These are phyloP conservation scores for Tulasnella calospora DNA, from an alignment of 768 basidiomycete species.

Conservation along the genomic window DNA sequence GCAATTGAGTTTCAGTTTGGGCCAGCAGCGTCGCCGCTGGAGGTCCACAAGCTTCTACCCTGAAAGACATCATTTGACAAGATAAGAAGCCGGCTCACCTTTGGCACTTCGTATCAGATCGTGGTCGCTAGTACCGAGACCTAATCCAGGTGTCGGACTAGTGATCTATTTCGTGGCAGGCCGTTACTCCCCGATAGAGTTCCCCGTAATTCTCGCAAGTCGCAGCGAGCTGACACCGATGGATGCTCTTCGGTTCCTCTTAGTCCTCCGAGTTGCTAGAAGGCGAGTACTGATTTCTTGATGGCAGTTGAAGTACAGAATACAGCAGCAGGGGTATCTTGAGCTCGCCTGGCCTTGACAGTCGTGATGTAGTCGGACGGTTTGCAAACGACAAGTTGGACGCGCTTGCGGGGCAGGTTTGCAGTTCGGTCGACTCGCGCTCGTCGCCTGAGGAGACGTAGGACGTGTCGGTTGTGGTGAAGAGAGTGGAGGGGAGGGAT, in stretches of 20 bases:
- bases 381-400: background rate
- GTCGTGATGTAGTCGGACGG: background rate
- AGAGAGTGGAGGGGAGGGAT: background rate
- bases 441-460: background rate
- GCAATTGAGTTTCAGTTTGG: constrained; percentile 1
- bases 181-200: constrained; percentile 4
- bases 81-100: background rate
- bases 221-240: background rate
- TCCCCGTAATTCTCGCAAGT: background rate
- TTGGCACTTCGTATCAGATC: background rate
- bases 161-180: background rate
- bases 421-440: background rate
- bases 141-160: background rate
- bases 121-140: background rate
- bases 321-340: background rate
- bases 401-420: background rate
- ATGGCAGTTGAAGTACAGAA: background rate
- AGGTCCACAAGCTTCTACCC: background rate
- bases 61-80: background rate
- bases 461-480: background rate
- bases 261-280: background rate
- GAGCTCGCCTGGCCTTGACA: background rate
- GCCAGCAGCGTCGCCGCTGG: background rate
- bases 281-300: background rate
- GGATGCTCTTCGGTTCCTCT: background rate